These are phyloP conservation scores for Neotropicomus parvogracilis DNA, from an alignment of 1,284 basidiomycete species.

Conservation along the genomic window DNA sequence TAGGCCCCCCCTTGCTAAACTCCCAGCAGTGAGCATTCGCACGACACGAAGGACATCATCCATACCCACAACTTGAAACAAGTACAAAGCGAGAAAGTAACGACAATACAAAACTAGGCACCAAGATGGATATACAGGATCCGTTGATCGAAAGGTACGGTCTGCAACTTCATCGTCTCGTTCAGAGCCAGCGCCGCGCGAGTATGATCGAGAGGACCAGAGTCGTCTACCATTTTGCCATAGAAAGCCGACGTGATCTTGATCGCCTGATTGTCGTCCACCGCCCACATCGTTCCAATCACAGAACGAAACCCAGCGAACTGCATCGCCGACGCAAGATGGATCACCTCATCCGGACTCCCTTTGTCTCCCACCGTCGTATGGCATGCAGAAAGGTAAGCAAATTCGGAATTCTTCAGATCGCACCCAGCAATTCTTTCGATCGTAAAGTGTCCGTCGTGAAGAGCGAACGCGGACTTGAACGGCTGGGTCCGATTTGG, in stretches of 20 bases:
- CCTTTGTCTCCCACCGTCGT: neutral
- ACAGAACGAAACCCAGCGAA: neutral
- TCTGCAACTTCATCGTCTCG: neutral
- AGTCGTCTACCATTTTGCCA: neutral
- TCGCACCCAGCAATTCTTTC: neutral
- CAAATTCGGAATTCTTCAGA: no score
- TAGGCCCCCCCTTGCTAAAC: no score
- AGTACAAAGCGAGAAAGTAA: no score
- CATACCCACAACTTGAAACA: no score
- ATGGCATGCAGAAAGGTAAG: conserved; percentile 1
- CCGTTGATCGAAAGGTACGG: neutral
- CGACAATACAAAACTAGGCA: neutral
- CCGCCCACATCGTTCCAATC: neutral
- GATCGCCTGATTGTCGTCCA: neutral
- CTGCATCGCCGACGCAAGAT: neutral
- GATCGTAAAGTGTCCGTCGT: neutral
- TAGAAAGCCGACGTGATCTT: neutral
- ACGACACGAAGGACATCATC: no score
- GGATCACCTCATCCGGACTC: neutral
- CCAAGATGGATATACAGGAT: neutral
- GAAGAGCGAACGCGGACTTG: neutral
- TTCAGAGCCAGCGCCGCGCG: neutral
- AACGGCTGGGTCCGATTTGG: neutral
- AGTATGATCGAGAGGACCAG: no score
- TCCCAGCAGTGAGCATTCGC: no score